Base-by-base conservation (phyloP, 2,329 filamentous ascomycete genomes). In the Cladosporium sp. region DNA sequence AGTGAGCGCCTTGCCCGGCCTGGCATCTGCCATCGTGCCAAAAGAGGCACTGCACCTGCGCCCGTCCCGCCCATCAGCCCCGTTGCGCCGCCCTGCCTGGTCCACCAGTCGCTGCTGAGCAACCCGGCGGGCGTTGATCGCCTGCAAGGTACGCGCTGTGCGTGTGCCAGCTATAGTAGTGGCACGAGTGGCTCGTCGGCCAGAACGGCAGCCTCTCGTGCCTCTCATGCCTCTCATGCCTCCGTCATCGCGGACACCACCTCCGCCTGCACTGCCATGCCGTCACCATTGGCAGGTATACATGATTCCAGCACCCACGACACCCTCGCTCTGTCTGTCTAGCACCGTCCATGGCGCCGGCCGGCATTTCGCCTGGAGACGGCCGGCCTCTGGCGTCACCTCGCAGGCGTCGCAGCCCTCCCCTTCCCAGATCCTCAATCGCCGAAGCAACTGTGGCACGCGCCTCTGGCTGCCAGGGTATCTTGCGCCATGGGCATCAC, bases 391-490 rank as follows among this genome's bases (percentile, higher is more conserved):
- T 50, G 46, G 22, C 46, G 46, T 35, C 35, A 40, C 28, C 14
- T 9, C 32, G 14, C 34, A 34, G 34, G 22, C 33, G 28, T 37
- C 11, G 34, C 40, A 42, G 16, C 40, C 16, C 19, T 42, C 40
- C 16, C 43, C n/a, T 18, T 46, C 43, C 14, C 43, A 35, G 18
- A 46, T 41, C 35, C 22, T 46, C 34, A 45, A 52, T 52, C 28
- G 49, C 46, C 46, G 46, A 50, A 50, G 46, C 46, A 50, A 50
- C 46, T 50, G 46, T 50, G 46, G 46, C 46, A 50, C 46, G 46
- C 46, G 43, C 49, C 42, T 38, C 40, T 22, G 33, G 42, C 49
- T 52, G 49, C 43, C 49, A 52, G 42, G 43, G 49, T 43, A 52
- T 52, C 42, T 28, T 28, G 49, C 49, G 49, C 42, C 42, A 52